These are phyloP conservation scores for Paraconiothyrium brasiliense DNA, from an alignment of 2,329 filamentous ascomycete genomes.

Conservation along the genomic window DNA sequence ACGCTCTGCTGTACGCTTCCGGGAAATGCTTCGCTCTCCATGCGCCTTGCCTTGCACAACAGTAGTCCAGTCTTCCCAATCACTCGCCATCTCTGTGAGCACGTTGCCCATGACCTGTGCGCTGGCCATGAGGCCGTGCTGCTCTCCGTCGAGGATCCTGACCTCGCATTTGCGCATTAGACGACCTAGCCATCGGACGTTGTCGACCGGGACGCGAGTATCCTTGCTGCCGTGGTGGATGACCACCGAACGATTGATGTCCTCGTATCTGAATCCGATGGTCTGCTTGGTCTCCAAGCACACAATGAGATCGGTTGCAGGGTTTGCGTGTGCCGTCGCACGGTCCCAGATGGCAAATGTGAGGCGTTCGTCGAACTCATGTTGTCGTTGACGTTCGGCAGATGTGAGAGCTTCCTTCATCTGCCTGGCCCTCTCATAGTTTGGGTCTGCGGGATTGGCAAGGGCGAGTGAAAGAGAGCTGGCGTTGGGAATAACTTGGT, in stretches of 20 bases:
- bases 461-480: constrained; percentile 43
- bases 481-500: constrained; percentile 55
- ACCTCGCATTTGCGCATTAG: constrained; percentile 95
- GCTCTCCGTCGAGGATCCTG: constrained; percentile 86
- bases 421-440: constrained; percentile 40
- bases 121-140: constrained; percentile 95
- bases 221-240: constrained; percentile 95
- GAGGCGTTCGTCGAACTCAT: constrained; percentile 81
- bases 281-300: constrained; percentile 90
- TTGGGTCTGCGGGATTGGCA: constrained; percentile 38
- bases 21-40: constrained; percentile 23
- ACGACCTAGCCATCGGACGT: constrained; percentile 92
- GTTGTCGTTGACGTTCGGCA: constrained; percentile 75
- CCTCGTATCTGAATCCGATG: constrained; percentile 96
- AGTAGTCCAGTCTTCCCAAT: constrained; percentile 70
- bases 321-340: constrained; percentile 90
- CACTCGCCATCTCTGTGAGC: constrained; percentile 91
- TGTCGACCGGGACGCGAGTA: constrained; percentile 90
- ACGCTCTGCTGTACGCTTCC: constrained; percentile 21
- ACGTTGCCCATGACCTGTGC: constrained; percentile 92
- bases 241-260: constrained; percentile 88
- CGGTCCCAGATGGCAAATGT: constrained; percentile 95
- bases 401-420: constrained; percentile 65
- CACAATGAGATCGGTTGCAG: constrained; percentile 89
- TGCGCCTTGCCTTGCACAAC: constrained; percentile 34